Evolutionary conservation across 345 rosid genomes (phyloP).

Genomic region (Gossypioides kirkii): DNA sequence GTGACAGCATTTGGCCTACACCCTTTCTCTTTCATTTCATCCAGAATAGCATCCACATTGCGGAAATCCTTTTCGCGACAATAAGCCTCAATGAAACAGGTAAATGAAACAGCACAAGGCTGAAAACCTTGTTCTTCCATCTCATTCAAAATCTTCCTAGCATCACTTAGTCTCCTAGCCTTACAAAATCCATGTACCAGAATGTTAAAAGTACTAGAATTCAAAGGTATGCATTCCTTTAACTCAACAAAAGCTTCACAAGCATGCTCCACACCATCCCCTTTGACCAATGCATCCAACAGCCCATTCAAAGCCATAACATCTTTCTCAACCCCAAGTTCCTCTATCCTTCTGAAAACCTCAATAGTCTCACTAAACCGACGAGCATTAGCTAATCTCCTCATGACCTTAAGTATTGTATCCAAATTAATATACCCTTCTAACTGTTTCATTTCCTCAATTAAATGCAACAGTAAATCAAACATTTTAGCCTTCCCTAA

Average conservation of each 20-base stretch:
- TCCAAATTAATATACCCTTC: constrained; percentile 40
- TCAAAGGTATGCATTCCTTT: constrained; percentile 31
- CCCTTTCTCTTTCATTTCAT: constrained; percentile 64
- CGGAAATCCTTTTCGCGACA: constrained; percentile 65
- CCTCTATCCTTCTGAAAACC: constrained; percentile 50
- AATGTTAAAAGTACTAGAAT: constrained; percentile 43
- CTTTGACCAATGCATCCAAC: constrained; percentile 81
- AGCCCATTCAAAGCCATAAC: constrained; percentile 43
- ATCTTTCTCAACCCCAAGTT: constrained; percentile 46
- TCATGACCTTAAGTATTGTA: constrained; percentile 60
- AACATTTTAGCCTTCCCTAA: constrained; percentile 58
- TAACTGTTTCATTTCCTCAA: constrained; percentile 47
- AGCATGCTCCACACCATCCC: constrained; percentile 64
- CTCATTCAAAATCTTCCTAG: constrained; percentile 46
- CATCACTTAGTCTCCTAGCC: constrained; percentile 53
- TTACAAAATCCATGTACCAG: constrained; percentile 80
- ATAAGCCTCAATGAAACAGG: constrained; percentile 64
- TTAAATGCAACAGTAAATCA: constrained; percentile 54
- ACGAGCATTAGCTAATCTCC: constrained; percentile 63
- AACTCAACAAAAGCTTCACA: constrained; percentile 37
- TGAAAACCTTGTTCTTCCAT: constrained; percentile 46
- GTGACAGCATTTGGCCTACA: constrained; percentile 55
- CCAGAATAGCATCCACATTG: constrained; percentile 44
- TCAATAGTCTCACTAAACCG: constrained; percentile 53
- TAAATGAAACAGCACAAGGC: constrained; percentile 59